Base-by-base conservation (phyloP, 2,329 filamentous ascomycete species). In the Thelonectria blattea region DNA sequence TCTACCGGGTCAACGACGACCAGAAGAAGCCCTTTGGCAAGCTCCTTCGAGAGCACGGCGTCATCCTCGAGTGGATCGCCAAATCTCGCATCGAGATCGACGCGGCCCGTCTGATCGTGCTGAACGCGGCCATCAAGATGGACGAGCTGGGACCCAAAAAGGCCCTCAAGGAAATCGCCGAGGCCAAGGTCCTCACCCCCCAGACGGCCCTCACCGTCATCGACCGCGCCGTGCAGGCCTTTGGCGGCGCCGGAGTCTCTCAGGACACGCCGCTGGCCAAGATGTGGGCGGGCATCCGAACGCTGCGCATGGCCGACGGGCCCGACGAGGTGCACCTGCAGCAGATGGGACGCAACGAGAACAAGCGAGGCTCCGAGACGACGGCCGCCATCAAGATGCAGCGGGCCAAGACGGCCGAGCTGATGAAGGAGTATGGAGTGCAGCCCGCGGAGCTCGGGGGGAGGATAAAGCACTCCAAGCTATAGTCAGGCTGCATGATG, bases 71-170 rank as follows among this genome's bases (percentile, higher is more conserved):
- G 75, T 96, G 95, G 85, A 92, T 98, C 39, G 95, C 95, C 45
- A 91, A 89, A 73, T 95, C 92, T 1, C 89, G 95, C 30, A 88
- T 98, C 68, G 94, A 98, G 74, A 97, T 99, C 72, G 94, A 98
- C 76, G 88, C 93, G 1, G 92, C 94, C 0, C 91, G 95, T 37
- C 85, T 99, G 11, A 79, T 95, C 42, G 95, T 98, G 8, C 87
- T 97, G 65, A 97, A 98, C 78, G 95, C 95, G 1, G 95, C 95
- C 62, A 90, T 96, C 77, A 92, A 92, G 80, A 98, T 99, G 81
- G 95, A 99, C 79, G 85, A 91, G 68, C 85, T 88, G 18, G 90
- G 94, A 68, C 91, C 95, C 69, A 98, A 98, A 82, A 87, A 88
- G 66, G 92, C 94, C 0, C 85, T 97, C 62, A 92, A 90, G 76